Base-by-base conservation (phyloP, 306 rosid species). In the Fagus sylvatica region DNA sequence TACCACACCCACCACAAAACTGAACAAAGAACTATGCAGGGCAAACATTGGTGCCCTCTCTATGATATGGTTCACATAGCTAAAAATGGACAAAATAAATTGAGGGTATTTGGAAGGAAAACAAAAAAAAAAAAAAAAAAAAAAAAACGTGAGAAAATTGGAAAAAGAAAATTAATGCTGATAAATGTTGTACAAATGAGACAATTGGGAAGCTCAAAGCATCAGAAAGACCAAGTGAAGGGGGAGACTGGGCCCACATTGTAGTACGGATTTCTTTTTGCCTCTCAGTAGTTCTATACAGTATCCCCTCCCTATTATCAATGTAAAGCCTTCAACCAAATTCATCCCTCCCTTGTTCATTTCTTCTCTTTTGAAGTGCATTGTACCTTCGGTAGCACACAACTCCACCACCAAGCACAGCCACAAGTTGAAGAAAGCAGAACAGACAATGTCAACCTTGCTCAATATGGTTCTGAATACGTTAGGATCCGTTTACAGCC, bases 401-500 rank as follows among this genome's bases (percentile, higher is more conserved):
- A 54, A 71, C 86, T 73, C 74, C 61, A 37, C 89, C 87, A 77
- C 85, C 81, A 80, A 77, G 79, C 80, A 80, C 83, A 76, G 85
- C 76, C 74, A 80, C 80, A 57, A 55, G 86, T 73, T 65, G 69
- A 81, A 69, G 42, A 43, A 72, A 76, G 79, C 72, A 74, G 73
- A 84, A 79, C 72, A 72, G 71, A 75, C 46, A 55, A 11, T 12
- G 75, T 74, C 79, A 62, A 67, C 76, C 74, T 66, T 77, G 75
- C 73, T 64, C 74, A 34, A 72, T 36, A 65, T 59, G 78, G 65
- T 30, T 67, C 81, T 68, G 78, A 74, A 60, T 17, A 77, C 81
- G 67, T 84, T 77, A 94, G 0, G 93, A 94, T 72, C 98, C 97
- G 79, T 94, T 94, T 75, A 92, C 97, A 74, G 93, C 87, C 98